Evolutionary conservation across 2,329 filamentous ascomycete species (phyloP), one percentile per base, ranked within the genome.

Genomic region (Pseudogymnoascus sp.): DNA sequence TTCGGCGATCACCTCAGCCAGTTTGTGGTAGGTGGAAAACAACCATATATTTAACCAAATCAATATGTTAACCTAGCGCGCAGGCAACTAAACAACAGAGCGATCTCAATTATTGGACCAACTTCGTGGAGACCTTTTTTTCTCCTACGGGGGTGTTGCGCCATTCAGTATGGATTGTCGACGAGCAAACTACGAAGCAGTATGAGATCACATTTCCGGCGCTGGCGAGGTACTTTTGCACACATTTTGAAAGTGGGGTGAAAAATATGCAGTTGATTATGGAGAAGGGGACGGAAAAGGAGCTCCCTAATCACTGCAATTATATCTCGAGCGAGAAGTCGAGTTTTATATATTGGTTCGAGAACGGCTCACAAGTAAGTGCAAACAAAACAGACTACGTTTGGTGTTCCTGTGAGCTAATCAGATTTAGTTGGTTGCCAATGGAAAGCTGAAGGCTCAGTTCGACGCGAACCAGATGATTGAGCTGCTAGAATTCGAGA

Each of bases 321-420:
- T 86, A 86, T 67, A 87, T 97, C 20, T 88, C 90, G 67, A 91
- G 90, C 69, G 77, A 78, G 22, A 89, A 85, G 68, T 86, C 91
- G 25, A 94, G 85, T 69, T 84, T 97, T 62, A 87, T 94, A 4
- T 95, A 96, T 71, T 95, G 90, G 83, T 97, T 93, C 70, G 84
- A 89, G 59, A 90, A 88, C 64, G 88, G 87, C 59, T 89, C 88
- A 63, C 91, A 94, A 71, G 89, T 93, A 79, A 74, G 84, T 79
- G 54, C n/a, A 35, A 34, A 57, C 57, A 11, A 32, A 39, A 35
- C 25, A 9, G 6, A 16, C 38, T 28, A 57, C 39, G 25, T 54
- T 28, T n/a, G 3, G 28, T 54, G 25, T 54, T 32, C n/a, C 25
- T 32, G 20, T 54, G 25, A 9, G 9, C 70, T 77, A 61, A 76